phyloP scores from a whole-genome alignment of 1,139 yeast species.

The Saccharomyces hybrid region DNA sequence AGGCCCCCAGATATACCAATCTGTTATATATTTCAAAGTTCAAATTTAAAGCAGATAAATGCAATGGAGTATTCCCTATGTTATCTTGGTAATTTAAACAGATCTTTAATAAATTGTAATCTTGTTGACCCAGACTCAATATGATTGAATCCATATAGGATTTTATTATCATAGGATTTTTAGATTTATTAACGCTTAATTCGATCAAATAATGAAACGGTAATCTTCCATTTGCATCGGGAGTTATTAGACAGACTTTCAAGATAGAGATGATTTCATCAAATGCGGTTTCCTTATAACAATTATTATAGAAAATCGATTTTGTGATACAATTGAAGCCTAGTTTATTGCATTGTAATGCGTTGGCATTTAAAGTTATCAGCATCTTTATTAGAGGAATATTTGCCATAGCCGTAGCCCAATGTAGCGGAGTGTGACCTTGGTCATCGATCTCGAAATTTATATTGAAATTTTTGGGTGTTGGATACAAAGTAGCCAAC shows the following conservation, averaged over 20 bases:
- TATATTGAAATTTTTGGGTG: slow-evolving; percentile 74
- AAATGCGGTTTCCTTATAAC: slow-evolving; percentile 72
- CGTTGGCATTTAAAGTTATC: slow-evolving; percentile 63
- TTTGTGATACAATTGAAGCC: slow-evolving; percentile 86
- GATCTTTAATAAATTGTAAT: slow-evolving; percentile 45
- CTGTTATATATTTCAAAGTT: slow-evolving; percentile 29
- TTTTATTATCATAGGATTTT: slow-evolving; percentile 32
- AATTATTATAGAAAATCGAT: slow-evolving; percentile 77
- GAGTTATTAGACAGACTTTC: slow-evolving; percentile 61
- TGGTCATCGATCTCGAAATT: slow-evolving; percentile 89
- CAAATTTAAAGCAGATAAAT: slow-evolving; percentile 42
- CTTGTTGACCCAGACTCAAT: slow-evolving; percentile 32
- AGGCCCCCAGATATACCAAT: slow-evolving; percentile 28
- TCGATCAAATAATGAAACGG: slow-evolving; percentile 70
- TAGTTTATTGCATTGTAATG: slow-evolving; percentile 58
- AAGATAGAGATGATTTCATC: slow-evolving; percentile 61
- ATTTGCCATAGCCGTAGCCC: slow-evolving; percentile 95
- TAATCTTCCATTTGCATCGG: slow-evolving; percentile 65
- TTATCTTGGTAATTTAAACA: slow-evolving; percentile 63
- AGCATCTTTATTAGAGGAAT: slow-evolving; percentile 62
- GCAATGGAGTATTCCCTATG: slow-evolving; percentile 62
- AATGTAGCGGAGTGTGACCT: slow-evolving; percentile 91
- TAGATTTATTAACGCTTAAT: slow-evolving; percentile 46
- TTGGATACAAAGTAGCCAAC: slow-evolving; percentile 63
- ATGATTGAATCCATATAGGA: slow-evolving; percentile 38